Conservation (phyloP, 1,284 basidiomycete genomes). For the Fomes fomentarius region DNA sequence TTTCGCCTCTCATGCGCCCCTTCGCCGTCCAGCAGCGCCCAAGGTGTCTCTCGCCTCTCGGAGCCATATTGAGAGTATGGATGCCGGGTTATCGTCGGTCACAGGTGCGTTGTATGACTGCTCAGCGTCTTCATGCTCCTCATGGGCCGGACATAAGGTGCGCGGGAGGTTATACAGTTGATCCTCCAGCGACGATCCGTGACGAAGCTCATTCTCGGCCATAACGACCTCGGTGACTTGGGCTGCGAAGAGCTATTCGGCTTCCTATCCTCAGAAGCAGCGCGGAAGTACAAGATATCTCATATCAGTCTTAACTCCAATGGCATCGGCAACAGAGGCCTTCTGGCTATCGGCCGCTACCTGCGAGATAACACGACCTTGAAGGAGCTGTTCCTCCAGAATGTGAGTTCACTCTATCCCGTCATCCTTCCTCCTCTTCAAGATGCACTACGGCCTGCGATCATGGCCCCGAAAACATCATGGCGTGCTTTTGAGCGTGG, state of each 20-base stretch:
- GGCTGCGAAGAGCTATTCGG: conserved; percentile 60
- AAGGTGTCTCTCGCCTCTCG: conserved; percentile 25
- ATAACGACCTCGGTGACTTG: conserved; percentile 61
- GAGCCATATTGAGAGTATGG: conserved; percentile 29
- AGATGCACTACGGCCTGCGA: too few relatives aligned
- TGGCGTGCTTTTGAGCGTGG: neutral
- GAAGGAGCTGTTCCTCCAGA: conserved; percentile 54
- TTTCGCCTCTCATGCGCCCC: conserved; percentile 1
- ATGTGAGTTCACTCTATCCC: conserved; percentile 50
- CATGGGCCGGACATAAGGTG: conserved; percentile 49
- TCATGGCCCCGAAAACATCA: too few relatives aligned
- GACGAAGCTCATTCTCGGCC: conserved; percentile 55
- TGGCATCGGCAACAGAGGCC: conserved; percentile 54
- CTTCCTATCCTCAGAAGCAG: conserved; percentile 53
- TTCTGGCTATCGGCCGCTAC: conserved; percentile 56
- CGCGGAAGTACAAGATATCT: conserved; percentile 48
- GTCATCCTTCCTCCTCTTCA: too few relatives aligned
- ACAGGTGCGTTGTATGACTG: conserved; percentile 14
- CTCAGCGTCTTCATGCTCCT: too few relatives aligned
- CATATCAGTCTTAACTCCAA: conserved; percentile 64
- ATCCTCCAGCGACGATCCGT: conserved; percentile 47
- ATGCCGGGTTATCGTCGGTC: conserved; percentile 26
- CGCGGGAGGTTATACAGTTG: conserved; percentile 49
- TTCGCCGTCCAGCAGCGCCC: conserved; percentile 15
- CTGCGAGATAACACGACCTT: conserved; percentile 50